These are phyloP conservation scores for Arthrobotrys entomopaga DNA, from an alignment of 2,329 filamentous ascomycete species.

Conservation along the genomic window DNA sequence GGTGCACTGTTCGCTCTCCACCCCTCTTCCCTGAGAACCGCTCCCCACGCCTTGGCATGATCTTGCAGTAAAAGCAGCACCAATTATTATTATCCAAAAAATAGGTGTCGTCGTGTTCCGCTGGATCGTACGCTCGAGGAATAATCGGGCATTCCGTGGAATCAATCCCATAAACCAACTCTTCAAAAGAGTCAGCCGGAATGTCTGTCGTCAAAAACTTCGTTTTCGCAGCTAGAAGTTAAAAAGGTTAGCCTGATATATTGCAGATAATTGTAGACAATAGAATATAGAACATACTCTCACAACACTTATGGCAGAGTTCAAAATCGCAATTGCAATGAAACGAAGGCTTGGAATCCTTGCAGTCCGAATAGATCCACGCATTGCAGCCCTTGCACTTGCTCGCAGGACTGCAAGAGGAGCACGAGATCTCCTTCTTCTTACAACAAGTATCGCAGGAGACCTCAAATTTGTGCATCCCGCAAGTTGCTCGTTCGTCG, in stretches of 20 bases:
- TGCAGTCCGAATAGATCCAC: constrained; percentile 50
- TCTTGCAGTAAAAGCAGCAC: constrained; percentile 52
- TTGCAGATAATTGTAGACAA: background rate
- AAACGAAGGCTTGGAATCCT: constrained; percentile 30
- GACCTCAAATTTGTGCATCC: constrained; percentile 35
- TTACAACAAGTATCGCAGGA: constrained; percentile 34
- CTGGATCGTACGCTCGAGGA: constrained; percentile 20
- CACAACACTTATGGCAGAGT: constrained; percentile 38
- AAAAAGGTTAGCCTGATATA: constrained; percentile 1
- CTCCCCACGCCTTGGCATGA: constrained; percentile 44
- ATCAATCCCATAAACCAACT: constrained; percentile 43
- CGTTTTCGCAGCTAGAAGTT: constrained; percentile 27
- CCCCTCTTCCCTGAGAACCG: constrained; percentile 9
- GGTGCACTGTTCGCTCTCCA: constrained; percentile 2
- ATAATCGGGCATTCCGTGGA: constrained; percentile 45
- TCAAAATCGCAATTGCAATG: constrained; percentile 45
- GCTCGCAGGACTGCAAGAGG: constrained; percentile 43
- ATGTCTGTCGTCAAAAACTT: constrained; percentile 33
- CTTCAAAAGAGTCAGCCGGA: constrained; percentile 22
- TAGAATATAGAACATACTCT: constrained; percentile 19
- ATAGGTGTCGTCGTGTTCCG: constrained; percentile 10
- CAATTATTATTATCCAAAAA: constrained; percentile 39
- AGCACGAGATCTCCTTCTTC: constrained; percentile 45
- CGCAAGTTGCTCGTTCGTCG: constrained; percentile 32
- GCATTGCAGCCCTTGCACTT: constrained; percentile 44